Conservation (phyloP, 306 rosid species). For the Ochetophila trinervis region DNA sequence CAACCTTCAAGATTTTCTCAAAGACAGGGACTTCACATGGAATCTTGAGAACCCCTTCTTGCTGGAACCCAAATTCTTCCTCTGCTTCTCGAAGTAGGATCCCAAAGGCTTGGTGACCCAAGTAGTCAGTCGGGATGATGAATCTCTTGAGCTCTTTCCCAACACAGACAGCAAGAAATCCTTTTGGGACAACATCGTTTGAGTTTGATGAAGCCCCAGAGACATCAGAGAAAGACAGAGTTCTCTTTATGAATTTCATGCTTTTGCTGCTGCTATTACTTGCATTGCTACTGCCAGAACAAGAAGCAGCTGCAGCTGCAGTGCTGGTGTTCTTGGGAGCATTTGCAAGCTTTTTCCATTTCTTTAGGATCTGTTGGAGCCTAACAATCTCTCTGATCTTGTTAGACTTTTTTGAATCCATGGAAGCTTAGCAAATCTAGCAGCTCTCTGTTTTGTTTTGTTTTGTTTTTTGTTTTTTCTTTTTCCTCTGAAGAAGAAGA, state of each 20-base stretch:
- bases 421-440: conserved; percentile 1
- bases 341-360: conserved; percentile 83
- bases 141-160: conserved; percentile 79
- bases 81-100: conserved; percentile 55
- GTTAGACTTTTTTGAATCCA: conserved; percentile 88
- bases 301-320: not conserved
- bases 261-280: conserved; percentile 26
- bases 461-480: not conserved
- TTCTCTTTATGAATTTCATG: conserved; percentile 70
- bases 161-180: conserved; percentile 75
- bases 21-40: conserved; percentile 56
- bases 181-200: conserved; percentile 57
- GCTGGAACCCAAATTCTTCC: conserved; percentile 79
- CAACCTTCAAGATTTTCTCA: conserved; percentile 52
- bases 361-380: conserved; percentile 91
- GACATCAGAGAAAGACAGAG: conserved; percentile 57
- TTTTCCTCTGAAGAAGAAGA: not conserved
- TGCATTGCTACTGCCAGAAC: too few species aligned
- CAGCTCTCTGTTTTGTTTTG: not conserved
- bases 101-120: conserved; percentile 62
- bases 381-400: conserved; percentile 90
- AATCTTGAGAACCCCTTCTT: conserved; percentile 67
- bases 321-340: conserved; percentile 41
- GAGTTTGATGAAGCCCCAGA: conserved; percentile 13
- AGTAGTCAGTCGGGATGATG: conserved; percentile 59